Conservation (phyloP, 345 rosid genomes). For the Eucalyptus melliodora region DNA sequence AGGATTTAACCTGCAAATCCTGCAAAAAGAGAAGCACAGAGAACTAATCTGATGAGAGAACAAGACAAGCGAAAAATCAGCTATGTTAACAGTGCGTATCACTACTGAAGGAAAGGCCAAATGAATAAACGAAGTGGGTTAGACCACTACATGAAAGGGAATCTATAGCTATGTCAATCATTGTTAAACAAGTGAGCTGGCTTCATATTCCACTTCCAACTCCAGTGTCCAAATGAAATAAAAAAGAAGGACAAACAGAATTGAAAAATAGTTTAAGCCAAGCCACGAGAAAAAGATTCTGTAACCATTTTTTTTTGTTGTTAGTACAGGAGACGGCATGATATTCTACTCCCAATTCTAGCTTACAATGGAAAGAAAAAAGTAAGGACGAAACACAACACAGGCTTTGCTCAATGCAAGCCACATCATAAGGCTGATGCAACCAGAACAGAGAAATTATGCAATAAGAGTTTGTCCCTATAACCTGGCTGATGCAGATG, state of each 20-base stretch:
- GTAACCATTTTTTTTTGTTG: not conserved
- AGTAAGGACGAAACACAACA: not conserved
- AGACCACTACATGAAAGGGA: not conserved
- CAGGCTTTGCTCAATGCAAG: not conserved
- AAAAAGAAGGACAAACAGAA: not conserved
- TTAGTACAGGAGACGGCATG: not conserved
- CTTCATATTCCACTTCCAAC: not conserved
- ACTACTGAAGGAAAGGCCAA: not conserved
- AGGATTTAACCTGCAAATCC: slow-evolving; percentile 95
- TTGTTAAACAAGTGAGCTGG: not conserved
- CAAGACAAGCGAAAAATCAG: not conserved
- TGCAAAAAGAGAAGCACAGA: slow-evolving; percentile 2
- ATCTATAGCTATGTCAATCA: not conserved
- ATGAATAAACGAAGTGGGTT: not conserved
- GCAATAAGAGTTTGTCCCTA: not conserved
- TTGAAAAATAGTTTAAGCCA: not conserved
- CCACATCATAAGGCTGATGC: not conserved
- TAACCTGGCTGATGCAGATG: not conserved
- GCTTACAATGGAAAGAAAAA: not conserved
- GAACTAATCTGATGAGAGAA: not conserved
- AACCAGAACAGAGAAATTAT: not conserved
- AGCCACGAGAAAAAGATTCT: not conserved
- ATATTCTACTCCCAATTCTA: not conserved
- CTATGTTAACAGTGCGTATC: not conserved
- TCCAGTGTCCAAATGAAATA: not conserved